A percentile compares a stretch with the other conserved stretches of the same genome.
Conservation (phyloP, 1,139 yeast genomes). For the Candida dubliniensis region DNA sequence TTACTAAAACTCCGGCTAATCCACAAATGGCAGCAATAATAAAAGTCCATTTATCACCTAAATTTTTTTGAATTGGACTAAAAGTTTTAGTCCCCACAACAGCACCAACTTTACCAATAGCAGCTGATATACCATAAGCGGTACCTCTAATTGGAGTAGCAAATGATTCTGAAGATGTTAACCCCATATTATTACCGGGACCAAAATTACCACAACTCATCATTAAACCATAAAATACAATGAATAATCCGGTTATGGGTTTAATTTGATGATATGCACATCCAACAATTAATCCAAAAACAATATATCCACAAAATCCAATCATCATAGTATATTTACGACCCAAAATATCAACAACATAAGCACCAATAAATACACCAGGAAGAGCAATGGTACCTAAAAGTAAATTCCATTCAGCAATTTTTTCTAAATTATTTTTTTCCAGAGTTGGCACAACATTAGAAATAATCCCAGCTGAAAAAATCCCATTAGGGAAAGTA, state of each 20-base stretch:
- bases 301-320: slow-evolving; percentile 49
- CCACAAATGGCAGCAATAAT: slow-evolving; percentile 74
- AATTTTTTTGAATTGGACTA: slow-evolving; percentile 39
- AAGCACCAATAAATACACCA: slow-evolving; percentile 48
- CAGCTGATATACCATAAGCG: slow-evolving; percentile 49
- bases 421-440: slow-evolving; percentile 30
- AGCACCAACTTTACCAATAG: slow-evolving; percentile 52
- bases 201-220: slow-evolving; percentile 62
- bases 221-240: slow-evolving; percentile 50
- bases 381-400: slow-evolving; percentile 46
- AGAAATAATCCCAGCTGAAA: slow-evolving; percentile 46
- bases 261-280: slow-evolving; percentile 42
- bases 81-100: slow-evolving; percentile 49
- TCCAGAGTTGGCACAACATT: slow-evolving; percentile 32
- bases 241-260: slow-evolving; percentile 42
- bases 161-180: slow-evolving; percentile 64
- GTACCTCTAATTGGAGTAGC: slow-evolving; percentile 81
- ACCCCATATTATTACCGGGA: slow-evolving; percentile 75
- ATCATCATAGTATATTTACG: slow-evolving; percentile 46
- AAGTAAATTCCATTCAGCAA: slow-evolving; percentile 52
- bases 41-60: slow-evolving; percentile 38
- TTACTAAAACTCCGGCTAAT: slow-evolving; percentile 59
- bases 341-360: slow-evolving; percentile 41
- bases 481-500: slow-evolving; percentile 53
- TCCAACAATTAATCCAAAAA: slow-evolving; percentile 51